Evolutionary conservation across 1,139 yeast species (phyloP), one percentile per base, ranked within the genome.

Genomic region (Trichomonascaceae sp.): DNA sequence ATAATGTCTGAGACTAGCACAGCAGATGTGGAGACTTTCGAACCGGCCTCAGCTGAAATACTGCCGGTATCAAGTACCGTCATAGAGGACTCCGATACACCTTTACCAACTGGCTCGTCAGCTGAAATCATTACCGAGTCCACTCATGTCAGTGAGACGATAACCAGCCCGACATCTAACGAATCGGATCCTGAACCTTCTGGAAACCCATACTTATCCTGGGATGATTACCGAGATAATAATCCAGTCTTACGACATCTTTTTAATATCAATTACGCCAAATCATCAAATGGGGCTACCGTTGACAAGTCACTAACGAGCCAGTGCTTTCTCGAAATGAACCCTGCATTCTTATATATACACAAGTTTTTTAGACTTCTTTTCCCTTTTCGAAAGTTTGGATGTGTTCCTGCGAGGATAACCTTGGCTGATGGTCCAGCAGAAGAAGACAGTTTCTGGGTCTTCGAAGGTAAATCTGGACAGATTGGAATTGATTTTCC

Each of bases 361-460:
- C 50, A 59, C 64, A 24, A 49, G 53, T 7, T 36, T 36, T 36
- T 36, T 9, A 9, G 41, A 36, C 17, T 36, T 36, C 41, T 36
- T 4, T 36, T 36, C 17, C 41, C 41, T 13, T 43, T 48, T 32
- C 24, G 50, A 7, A 24, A 48, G 15, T 15, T 48, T 13, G 50
- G 43, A 15, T 48, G 50, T 24, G 43, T 44, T 43, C 59, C 61
- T 6, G 66, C 70, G 9, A 63, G 60, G 36, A 61, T 58, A 36
- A 70, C 70, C 2, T 59, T 70, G 13, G 39, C 38, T 5, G 55
- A 57, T 24, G 59, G 65, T 2, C 63, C 61, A 2, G 55, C 58
- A 18, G 58, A 62, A 13, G 60, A 63, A 1, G 74, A 73, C 5
- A 61, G 60, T 49, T 71, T 74, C 57, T 71, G 74, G 74, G 68